Conservation (phyloP, 1,284 basidiomycete genomes). For the Clitocybe nebularis region DNA sequence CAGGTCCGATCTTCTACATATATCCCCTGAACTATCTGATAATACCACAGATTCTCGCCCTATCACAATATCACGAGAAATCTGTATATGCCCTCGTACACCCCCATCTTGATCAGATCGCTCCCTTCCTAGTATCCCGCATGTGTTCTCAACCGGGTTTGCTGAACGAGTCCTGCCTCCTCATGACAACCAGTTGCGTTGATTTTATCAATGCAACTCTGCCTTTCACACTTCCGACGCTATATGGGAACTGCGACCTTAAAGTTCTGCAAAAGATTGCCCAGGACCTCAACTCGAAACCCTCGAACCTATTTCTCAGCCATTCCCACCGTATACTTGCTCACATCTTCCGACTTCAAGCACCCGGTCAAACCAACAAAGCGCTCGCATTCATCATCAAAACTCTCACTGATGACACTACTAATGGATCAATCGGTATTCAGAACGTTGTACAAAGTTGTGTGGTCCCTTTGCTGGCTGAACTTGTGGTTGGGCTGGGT, state of each 20-base stretch:
- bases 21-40: slow-evolving; percentile 1
- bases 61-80: slow-evolving; percentile 60
- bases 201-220: slow-evolving; percentile 73
- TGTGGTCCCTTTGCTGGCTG: slow-evolving; percentile 64
- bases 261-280: slow-evolving; percentile 42
- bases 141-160: slow-evolving; percentile 57
- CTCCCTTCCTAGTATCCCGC: slow-evolving; percentile 61
- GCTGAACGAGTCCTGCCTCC: slow-evolving; percentile 58
- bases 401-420: slow-evolving; percentile 40
- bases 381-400: slow-evolving; percentile 62
- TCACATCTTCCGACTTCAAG: slow-evolving; percentile 63
- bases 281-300: slow-evolving; percentile 38
- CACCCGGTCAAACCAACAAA: slow-evolving; percentile 46
- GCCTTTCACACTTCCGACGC: slow-evolving; percentile 61
- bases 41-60: slow-evolving; percentile 48
- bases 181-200: slow-evolving; percentile 49
- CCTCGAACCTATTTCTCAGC: slow-evolving; percentile 59
- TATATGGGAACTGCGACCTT: slow-evolving; percentile 65
- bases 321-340: slow-evolving; percentile 67
- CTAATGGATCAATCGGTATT: slow-evolving; percentile 39
- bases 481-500: slow-evolving; percentile 75
- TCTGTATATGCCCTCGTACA: slow-evolving; percentile 66
- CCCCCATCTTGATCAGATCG: slow-evolving; percentile 68
- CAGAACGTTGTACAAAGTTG: slow-evolving; percentile 59
- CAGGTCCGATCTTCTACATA: slow-evolving; percentile 47